These are phyloP conservation scores for Candida frijolesensis DNA, from an alignment of 1,139 yeast genomes.

Conservation along the genomic window DNA sequence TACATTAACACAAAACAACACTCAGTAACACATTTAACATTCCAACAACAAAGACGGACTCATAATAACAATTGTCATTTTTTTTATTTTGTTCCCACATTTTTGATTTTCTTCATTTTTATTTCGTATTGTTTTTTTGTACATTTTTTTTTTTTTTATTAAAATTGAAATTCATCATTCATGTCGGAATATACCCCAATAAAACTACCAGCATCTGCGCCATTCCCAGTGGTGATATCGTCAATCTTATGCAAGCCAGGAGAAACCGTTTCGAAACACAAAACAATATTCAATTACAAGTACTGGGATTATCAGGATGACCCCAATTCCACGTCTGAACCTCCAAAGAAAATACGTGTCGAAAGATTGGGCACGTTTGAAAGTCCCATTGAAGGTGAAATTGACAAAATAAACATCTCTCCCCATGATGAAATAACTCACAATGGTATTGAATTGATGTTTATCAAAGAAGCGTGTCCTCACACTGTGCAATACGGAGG, in stretches of 20 bases:
- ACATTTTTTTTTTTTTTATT: background rate
- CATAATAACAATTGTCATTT: background rate
- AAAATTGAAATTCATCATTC: background rate
- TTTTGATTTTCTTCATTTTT: background rate
- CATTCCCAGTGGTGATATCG: conserved; percentile 70
- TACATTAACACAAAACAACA: too few relatives aligned
- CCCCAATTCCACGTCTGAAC: conserved; percentile 49
- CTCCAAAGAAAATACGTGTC: conserved; percentile 50
- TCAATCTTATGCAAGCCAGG: conserved; percentile 51
- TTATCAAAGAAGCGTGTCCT: conserved; percentile 78
- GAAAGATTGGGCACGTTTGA: conserved; percentile 75
- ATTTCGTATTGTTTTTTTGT: background rate
- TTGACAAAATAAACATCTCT: conserved; percentile 51
- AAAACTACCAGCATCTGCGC: conserved; percentile 56
- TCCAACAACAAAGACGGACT: background rate
- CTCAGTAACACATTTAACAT: too few relatives aligned
- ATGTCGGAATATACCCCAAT: conserved; percentile 40
- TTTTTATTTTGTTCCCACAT: background rate
- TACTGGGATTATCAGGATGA: conserved; percentile 71
- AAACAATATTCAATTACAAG: conserved; percentile 60
- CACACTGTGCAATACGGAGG: conserved; percentile 98
- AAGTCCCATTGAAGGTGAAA: conserved; percentile 76
- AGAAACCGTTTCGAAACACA: conserved; percentile 50
- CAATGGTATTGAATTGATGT: conserved; percentile 50
- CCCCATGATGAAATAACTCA: conserved; percentile 64